Percentiles rank a stretch among this genome's conserved stretches.
Evolutionary conservation across 228 moss, liverwort and hornwort genomes (phyloP).

Genomic region (Sphagnum fallax): DNA sequence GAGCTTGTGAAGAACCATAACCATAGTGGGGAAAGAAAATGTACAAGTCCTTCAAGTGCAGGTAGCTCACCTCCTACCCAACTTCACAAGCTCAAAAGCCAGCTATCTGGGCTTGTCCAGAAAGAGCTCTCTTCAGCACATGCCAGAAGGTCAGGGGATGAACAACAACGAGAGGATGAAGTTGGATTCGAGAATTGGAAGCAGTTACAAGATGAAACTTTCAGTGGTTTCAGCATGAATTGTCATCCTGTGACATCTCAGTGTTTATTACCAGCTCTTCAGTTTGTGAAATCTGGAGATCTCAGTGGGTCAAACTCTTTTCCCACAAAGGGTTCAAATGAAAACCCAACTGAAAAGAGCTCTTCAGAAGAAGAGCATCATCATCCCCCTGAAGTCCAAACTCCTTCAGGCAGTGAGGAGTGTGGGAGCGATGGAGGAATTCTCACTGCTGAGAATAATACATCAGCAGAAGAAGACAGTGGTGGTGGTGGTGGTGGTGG

Average conservation of each 20-base stretch:
- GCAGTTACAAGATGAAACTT: too few relatives aligned
- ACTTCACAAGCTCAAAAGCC: too few relatives aligned
- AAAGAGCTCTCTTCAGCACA: neutral
- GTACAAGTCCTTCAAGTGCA: neutral
- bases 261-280: too few relatives aligned
- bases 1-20: neutral
- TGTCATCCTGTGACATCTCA: too few relatives aligned
- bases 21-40: neutral
- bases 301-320: conserved; percentile 45
- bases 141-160: conserved; percentile 24
- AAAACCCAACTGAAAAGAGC: conserved; percentile 4
- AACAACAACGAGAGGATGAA: conserved; percentile 4
- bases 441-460: neutral
- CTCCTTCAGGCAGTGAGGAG: conserved; percentile 36
- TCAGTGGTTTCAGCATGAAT: too few relatives aligned
- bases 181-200: too few relatives aligned
- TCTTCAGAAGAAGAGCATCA: too few relatives aligned
- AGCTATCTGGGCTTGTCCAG: too few relatives aligned
- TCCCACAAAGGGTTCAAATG: conserved; percentile 13
- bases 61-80: neutral
- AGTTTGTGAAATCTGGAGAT: conserved; percentile 4
- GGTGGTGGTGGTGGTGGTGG: conserved; percentile 13
- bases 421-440: conserved; percentile 19
- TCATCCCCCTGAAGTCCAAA: conserved; percentile 10
- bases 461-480: conserved; percentile 13